phyloP scores from a whole-genome alignment of 371 early-diverging fungal genomes.

The Lichtheimia hyalospora region DNA sequence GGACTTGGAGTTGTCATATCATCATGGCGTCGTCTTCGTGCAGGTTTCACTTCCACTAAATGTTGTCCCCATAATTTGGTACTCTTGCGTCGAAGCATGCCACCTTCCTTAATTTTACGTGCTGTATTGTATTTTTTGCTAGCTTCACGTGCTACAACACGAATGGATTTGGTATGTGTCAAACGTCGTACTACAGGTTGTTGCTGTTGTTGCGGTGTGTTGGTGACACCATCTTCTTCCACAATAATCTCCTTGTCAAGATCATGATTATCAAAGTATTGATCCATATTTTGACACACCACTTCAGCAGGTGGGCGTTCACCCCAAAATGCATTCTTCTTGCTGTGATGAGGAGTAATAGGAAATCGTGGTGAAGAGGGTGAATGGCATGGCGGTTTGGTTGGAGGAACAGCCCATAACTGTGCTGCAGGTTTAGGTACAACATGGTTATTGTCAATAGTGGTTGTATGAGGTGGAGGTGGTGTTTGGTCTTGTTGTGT shows the following conservation, averaged over 20 bases:
- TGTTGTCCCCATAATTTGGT: constrained; percentile 55
- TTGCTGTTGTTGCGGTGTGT: neutral
- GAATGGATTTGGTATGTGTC: constrained; percentile 46
- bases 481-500: neutral
- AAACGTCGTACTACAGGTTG: constrained; percentile 3
- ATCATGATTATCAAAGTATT: constrained; percentile 79
- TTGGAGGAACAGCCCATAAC: constrained; percentile 24
- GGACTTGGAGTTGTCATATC: neutral
- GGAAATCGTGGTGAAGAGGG: neutral
- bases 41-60: constrained; percentile 17
- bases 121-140: constrained; percentile 27
- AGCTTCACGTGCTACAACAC: constrained; percentile 58
- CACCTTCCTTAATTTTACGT: constrained; percentile 10
- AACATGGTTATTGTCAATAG: too few relatives aligned
- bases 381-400: too few relatives aligned
- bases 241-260: constrained; percentile 69
- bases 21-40: neutral
- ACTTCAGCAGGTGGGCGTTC: constrained; percentile 77
- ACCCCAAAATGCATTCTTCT: constrained; percentile 50
- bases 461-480: neutral
- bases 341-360: neutral
- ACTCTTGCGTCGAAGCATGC: constrained; percentile 39
- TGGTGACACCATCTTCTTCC: neutral
- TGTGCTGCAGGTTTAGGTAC: constrained; percentile 5
- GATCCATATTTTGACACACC: constrained; percentile 70